A percentile compares a stretch with the other conserved stretches of the same genome.
Conservation (phyloP, 441 rosid species). For the Adansonia gregorii region DNA sequence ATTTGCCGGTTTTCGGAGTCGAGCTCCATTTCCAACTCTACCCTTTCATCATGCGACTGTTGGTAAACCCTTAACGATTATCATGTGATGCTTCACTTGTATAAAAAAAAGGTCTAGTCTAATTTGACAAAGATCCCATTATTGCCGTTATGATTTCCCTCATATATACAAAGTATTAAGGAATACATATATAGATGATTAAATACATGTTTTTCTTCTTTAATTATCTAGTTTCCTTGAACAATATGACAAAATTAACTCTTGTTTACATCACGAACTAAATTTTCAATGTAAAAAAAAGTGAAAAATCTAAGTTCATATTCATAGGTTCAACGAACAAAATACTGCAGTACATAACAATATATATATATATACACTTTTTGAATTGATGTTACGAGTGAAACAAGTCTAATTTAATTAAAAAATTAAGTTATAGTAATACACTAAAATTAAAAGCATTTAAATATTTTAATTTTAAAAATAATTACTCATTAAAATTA, state of each 20-base stretch:
- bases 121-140: slow-evolving; percentile 11
- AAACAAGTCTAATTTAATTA: no score
- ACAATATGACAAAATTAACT: neutral
- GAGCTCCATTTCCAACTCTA: slow-evolving; percentile 13
- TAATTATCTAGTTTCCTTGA: neutral
- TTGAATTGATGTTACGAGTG: no score
- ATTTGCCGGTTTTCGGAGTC: slow-evolving; percentile 35
- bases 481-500: no score
- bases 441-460: no score
- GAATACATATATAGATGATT: neutral
- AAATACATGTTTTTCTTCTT: neutral
- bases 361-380: no score
- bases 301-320: neutral
- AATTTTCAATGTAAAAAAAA: neutral
- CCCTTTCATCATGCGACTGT: slow-evolving; percentile 10
- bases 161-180: neutral
- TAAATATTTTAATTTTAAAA: no score
- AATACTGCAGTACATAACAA: no score
- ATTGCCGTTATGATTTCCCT: slow-evolving; percentile 27
- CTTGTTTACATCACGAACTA: neutral
- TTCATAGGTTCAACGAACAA: neutral
- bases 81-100: neutral
- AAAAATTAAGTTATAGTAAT: no score
- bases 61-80: neutral
- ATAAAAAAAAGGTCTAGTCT: neutral